Evolutionary conservation across 176 grass and related monocot genomes (phyloP), one percentile per base, ranked within the genome.

Genomic region (Saccharum spontaneum): DNA sequence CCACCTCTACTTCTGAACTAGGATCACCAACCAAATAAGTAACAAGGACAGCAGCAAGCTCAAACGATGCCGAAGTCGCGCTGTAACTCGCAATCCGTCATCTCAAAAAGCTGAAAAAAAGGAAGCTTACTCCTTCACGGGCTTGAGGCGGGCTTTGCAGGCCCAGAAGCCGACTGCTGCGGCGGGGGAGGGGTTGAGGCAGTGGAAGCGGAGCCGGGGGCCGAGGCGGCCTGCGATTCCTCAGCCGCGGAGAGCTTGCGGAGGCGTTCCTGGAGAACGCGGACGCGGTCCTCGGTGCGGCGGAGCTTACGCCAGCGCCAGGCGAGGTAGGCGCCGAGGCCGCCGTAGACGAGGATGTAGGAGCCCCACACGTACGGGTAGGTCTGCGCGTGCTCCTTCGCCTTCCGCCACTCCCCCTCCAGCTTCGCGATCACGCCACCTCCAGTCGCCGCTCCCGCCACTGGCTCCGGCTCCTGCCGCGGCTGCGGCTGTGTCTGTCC

Each of bases 321-420:
- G 46, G 86, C 83, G 82, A 99, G 86, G 86, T 91, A 96, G 12
- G 88, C 85, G 69, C 75, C 80, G 41, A 96, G 90, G 79, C 91
- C 88, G 77, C 91, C 86, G 88, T 96, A 96, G 74, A 99, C 97
- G 78, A 99, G 82, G 90, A 99, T 96, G 91, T 96, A 99, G 28
- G 97, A 99, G 12, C 93, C 90, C 93, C 97, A 99, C 0, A 96
- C 89, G 86, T 99, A 99, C 0, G 97, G 97, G 82, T 96, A 99
- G 23, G 93, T 92, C 93, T 99, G 90, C 22, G 97, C 97, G 79
- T 99, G 91, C 75, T 99, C 97, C 88, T 92, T 99, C 73, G 92
- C 91, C 83, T 64, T 89, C 74, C 79, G 18, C 84, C 86, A 99
- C 67, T 99, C 89, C 18, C 86, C 91, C 87, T 86, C 69, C 39